A percentile compares a stretch with the other conserved stretches of the same genome.
Conservation (phyloP, 2,329 filamentous ascomycete genomes). For the Penicillium sp. region DNA sequence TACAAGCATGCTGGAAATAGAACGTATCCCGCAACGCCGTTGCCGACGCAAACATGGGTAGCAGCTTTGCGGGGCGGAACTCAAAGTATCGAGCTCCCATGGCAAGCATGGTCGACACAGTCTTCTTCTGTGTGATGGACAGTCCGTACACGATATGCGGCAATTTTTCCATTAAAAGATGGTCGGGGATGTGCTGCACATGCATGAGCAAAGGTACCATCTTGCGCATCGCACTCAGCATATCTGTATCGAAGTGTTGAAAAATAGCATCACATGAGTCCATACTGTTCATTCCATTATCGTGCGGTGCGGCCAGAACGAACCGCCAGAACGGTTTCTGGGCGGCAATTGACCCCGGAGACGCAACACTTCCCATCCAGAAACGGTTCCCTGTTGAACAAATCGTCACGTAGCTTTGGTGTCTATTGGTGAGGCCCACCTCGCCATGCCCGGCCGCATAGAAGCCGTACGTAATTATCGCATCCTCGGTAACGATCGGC, state of each 20-base stretch:
- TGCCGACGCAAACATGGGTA: slow-evolving; percentile 36
- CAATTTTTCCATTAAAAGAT: slow-evolving; percentile 26
- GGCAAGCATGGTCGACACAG: slow-evolving; percentile 40
- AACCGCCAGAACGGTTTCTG: slow-evolving; percentile 41
- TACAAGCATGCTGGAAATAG: slow-evolving; percentile 51
- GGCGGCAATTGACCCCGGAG: slow-evolving; percentile 36
- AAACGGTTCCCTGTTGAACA: slow-evolving; percentile 26
- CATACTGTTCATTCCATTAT: slow-evolving; percentile 53
- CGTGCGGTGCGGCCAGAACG: slow-evolving; percentile 47
- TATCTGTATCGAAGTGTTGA: slow-evolving; percentile 16
- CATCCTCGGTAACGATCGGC: neutral
- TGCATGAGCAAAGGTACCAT: neutral
- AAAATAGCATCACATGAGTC: slow-evolving; percentile 39
- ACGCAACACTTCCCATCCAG: slow-evolving; percentile 45
- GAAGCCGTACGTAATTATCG: slow-evolving; percentile 45
- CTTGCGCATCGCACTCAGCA: neutral
- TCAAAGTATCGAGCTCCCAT: slow-evolving; percentile 52
- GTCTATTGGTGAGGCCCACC: slow-evolving; percentile 39
- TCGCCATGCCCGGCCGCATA: slow-evolving; percentile 47
- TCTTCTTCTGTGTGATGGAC: slow-evolving; percentile 51
- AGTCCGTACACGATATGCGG: slow-evolving; percentile 47
- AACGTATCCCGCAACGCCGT: slow-evolving; percentile 41
- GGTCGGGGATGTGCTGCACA: slow-evolving; percentile 16
- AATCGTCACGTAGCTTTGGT: slow-evolving; percentile 48
- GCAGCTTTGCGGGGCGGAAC: slow-evolving; percentile 49